A percentile compares a stretch with the other conserved stretches of the same genome.
Evolutionary conservation across 2,329 filamentous ascomycete species (phyloP).

Genomic region (Claviceps paspali): DNA sequence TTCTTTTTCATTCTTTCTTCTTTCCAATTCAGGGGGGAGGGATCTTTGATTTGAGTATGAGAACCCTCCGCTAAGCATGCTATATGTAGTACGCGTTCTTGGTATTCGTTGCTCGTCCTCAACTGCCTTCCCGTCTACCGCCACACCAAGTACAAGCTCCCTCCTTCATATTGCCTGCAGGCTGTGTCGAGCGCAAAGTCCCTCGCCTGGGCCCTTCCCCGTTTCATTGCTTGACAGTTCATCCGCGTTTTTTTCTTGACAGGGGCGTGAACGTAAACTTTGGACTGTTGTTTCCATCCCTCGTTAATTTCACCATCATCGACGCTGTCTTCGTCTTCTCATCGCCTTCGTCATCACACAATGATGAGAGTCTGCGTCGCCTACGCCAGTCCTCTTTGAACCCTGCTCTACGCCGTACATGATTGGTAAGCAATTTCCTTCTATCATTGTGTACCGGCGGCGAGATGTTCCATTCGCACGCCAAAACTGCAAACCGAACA

Average conservation of each 20-base stretch:
- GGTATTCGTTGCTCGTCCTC: too few relatives aligned
- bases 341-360: background rate
- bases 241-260: background rate
- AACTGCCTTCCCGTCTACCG: background rate
- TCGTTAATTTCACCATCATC: background rate
- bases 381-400: background rate
- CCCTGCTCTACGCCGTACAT: background rate
- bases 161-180: constrained; percentile 1
- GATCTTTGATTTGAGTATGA: too few relatives aligned
- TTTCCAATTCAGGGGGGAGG: too few relatives aligned
- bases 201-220: background rate
- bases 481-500: constrained; percentile 26
- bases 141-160: constrained; percentile 1
- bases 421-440: background rate
- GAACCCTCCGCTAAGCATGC: too few relatives aligned
- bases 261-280: constrained; percentile 1
- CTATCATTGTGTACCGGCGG: constrained; percentile 3
- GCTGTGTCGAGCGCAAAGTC: background rate
- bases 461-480: constrained; percentile 23
- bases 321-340: background rate
- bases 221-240: background rate
- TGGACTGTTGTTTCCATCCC: background rate
- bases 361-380: background rate
- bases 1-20: too few relatives aligned
- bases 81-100: too few relatives aligned